These are phyloP conservation scores for Usnea hakonensis DNA, from an alignment of 495 filamentous ascomycete genomes.

Conservation along the genomic window DNA sequence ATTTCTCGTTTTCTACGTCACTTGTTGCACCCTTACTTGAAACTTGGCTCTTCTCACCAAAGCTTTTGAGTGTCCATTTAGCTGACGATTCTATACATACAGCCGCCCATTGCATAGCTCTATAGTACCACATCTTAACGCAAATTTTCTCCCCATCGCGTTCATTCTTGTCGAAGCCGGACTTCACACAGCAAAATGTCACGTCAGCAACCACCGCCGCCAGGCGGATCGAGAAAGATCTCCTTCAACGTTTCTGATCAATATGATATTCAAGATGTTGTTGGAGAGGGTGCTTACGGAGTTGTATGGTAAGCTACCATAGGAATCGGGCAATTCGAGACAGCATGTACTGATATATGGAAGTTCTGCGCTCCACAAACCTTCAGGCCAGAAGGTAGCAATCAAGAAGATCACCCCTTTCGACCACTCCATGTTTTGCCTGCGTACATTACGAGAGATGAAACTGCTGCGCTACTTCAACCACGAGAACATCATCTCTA, in stretches of 20 bases:
- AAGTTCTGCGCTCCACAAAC: slow-evolving; percentile 97
- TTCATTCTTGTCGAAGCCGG: not conserved
- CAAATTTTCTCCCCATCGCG: not conserved
- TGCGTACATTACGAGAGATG: slow-evolving; percentile 97
- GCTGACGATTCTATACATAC: not conserved
- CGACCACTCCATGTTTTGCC: slow-evolving; percentile 98
- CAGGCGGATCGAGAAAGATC: slow-evolving; percentile 79
- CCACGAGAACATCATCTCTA: slow-evolving; percentile 99
- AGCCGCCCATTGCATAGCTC: not conserved
- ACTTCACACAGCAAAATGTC: slow-evolving; percentile 33
- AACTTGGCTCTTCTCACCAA: not conserved
- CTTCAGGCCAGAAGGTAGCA: slow-evolving; percentile 95
- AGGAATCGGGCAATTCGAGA: not conserved
- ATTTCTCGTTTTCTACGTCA: not conserved
- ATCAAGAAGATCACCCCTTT: slow-evolving; percentile 99
- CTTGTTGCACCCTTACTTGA: not conserved
- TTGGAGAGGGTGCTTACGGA: slow-evolving; percentile 97
- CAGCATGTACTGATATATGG: slow-evolving; percentile 20
- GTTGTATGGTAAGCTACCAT: slow-evolving; percentile 78
- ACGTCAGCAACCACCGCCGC: slow-evolving; percentile 38
- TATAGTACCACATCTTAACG: not conserved
- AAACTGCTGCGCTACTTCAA: slow-evolving; percentile 99
- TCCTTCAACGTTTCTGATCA: slow-evolving; percentile 99
- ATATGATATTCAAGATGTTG: slow-evolving; percentile 99
- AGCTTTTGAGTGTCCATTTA: not conserved